These are phyloP conservation scores for Podospora pseudoanserina DNA, from an alignment of 495 filamentous ascomycete genomes.

Conservation along the genomic window DNA sequence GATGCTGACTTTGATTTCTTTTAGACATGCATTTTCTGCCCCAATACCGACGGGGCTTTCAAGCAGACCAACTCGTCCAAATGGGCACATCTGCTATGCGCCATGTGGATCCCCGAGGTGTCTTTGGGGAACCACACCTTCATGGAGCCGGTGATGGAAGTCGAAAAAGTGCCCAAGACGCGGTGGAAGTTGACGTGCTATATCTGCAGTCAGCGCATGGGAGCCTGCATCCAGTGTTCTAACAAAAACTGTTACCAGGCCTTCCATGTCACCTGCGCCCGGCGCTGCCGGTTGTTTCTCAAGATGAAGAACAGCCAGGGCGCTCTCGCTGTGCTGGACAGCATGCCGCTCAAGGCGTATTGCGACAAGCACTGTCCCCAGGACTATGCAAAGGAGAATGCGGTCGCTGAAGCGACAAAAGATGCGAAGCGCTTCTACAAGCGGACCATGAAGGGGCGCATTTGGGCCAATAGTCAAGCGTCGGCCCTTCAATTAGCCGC, in stretches of 20 bases:
- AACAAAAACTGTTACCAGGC: constrained; percentile 96
- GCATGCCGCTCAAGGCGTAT: constrained; percentile 78
- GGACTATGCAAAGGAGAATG: constrained; percentile 84
- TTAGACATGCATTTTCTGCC: constrained; percentile 94
- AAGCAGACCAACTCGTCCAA: constrained; percentile 93
- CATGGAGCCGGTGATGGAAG: constrained; percentile 97
- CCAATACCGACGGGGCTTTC: constrained; percentile 95
- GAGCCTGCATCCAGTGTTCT: constrained; percentile 95
- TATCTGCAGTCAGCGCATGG: constrained; percentile 96
- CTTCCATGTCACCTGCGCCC: constrained; percentile 97
- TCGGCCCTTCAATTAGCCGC: constrained; percentile 76
- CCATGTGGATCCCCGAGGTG: constrained; percentile 98
- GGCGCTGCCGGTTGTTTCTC: constrained; percentile 80
- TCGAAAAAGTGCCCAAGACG: constrained; percentile 91
- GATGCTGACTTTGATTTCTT: constrained; percentile 1
- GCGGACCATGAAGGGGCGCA: constrained; percentile 74
- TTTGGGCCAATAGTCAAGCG: constrained; percentile 88
- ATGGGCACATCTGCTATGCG: constrained; percentile 95
- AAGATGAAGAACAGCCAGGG: constrained; percentile 95
- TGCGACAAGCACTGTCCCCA: constrained; percentile 94
- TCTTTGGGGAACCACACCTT: constrained; percentile 92
- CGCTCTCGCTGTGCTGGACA: constrained; percentile 75
- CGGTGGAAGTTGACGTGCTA: constrained; percentile 95
- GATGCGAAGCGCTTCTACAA: constrained; percentile 72
- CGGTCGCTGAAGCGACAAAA: constrained; percentile 52